These are phyloP conservation scores for Botrytis galanthina DNA, from an alignment of 2,329 filamentous ascomycete genomes.

Conservation along the genomic window DNA sequence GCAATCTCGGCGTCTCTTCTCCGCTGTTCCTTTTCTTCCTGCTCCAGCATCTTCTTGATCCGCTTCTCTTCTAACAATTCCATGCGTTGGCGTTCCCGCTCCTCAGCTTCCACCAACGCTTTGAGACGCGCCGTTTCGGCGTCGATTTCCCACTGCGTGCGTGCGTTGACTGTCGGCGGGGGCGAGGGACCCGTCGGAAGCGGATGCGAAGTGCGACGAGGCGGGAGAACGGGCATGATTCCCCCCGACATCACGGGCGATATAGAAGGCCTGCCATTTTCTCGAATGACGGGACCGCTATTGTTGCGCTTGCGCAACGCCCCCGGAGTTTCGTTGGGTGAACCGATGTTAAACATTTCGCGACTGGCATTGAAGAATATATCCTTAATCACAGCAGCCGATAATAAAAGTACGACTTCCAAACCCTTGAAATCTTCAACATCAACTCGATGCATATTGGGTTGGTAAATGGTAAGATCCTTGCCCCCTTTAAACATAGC, in stretches of 20 bases:
- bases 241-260: constrained; percentile 36
- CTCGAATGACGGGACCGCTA: constrained; percentile 32
- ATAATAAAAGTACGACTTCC: constrained; percentile 72
- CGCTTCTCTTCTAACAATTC: constrained; percentile 57
- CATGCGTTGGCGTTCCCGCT: constrained; percentile 42
- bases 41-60: constrained; percentile 63
- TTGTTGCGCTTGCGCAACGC: constrained; percentile 33
- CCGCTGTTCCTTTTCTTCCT: constrained; percentile 61
- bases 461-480: constrained; percentile 82
- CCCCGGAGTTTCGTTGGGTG: constrained; percentile 39
- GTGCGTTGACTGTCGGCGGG: constrained; percentile 32
- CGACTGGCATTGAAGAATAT: constrained; percentile 62
- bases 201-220: constrained; percentile 22
- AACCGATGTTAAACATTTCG: constrained; percentile 75
- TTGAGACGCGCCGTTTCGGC: constrained; percentile 61
- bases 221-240: constrained; percentile 21
- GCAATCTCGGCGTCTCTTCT: constrained; percentile 61
- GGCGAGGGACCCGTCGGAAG: constrained; percentile 28
- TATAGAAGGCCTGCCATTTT: constrained; percentile 23
- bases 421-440: constrained; percentile 92
- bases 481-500: constrained; percentile 75
- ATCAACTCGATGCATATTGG: constrained; percentile 85
- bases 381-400: constrained; percentile 63
- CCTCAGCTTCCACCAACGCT: constrained; percentile 17
- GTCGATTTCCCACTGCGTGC: constrained; percentile 53